Evolutionary conservation across 345 rosid species (phyloP).

Genomic region (Aurinia saxatilis): DNA sequence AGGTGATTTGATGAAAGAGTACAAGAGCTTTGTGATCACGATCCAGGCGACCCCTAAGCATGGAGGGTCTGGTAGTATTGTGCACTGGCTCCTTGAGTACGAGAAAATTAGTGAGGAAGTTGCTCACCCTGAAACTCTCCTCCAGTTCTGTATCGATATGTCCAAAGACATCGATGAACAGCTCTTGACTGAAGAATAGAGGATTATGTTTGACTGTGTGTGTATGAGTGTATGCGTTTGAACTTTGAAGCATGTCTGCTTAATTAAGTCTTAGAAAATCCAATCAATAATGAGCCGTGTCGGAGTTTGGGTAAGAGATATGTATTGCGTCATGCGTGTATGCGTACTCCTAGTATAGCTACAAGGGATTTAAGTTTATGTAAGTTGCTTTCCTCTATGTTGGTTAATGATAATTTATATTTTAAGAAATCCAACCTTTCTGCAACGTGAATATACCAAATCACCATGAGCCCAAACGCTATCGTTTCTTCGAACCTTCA

Average conservation of each 20-base stretch:
- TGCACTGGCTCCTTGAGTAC: slow-evolving; percentile 29
- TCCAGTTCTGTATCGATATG: slow-evolving; percentile 12
- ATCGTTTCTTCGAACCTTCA: too few species aligned
- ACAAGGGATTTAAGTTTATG: too few species aligned
- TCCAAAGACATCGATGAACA: slow-evolving; percentile 26
- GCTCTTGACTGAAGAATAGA: slow-evolving; percentile 14
- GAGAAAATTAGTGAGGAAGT: too few species aligned
- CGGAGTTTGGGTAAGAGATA: not conserved
- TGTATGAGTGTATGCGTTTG: not conserved
- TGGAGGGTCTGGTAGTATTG: slow-evolving; percentile 19
- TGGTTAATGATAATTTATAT: too few species aligned
- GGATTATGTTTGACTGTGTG: too few species aligned
- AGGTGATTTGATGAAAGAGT: slow-evolving; percentile 17
- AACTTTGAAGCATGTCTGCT: not conserved
- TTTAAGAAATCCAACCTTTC: too few species aligned
- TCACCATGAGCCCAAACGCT: too few species aligned
- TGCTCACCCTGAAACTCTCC: slow-evolving; percentile 23
- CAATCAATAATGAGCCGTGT: not conserved
- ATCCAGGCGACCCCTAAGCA: slow-evolving; percentile 19
- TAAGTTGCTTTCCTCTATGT: too few species aligned
- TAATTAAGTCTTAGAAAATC: not conserved
- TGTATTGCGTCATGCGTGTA: not conserved
- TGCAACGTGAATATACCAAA: too few species aligned
- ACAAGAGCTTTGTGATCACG: not conserved
- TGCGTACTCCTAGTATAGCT: too few species aligned